Conservation (phyloP, 495 filamentous ascomycete species). For the Xylaria scruposa region DNA sequence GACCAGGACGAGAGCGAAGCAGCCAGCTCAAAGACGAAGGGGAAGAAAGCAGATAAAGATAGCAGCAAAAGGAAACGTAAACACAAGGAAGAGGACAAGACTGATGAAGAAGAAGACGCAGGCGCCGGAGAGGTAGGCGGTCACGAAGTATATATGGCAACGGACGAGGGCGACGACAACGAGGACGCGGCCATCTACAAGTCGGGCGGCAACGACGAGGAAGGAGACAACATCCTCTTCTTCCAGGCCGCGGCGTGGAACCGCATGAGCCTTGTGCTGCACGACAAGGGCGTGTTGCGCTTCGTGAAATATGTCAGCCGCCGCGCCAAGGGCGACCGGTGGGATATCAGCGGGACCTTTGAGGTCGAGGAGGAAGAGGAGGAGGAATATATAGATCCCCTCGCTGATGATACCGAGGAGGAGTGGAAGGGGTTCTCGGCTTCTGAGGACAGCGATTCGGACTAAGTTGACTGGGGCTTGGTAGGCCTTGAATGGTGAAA, state of each 20-base stretch:
- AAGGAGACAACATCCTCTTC: constrained; percentile 92
- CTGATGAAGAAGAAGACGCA: constrained; percentile 31
- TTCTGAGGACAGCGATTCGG: constrained; percentile 51
- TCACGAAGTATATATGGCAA: constrained; percentile 92
- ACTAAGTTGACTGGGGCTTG: constrained; percentile 24
- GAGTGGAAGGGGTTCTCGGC: constrained; percentile 57
- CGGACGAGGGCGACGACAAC: constrained; percentile 71
- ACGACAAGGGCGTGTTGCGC: constrained; percentile 83
- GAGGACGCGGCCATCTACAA: constrained; percentile 86
- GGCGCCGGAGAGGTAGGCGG: constrained; percentile 70
- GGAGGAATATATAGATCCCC: constrained; percentile 45
- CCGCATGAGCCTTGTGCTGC: constrained; percentile 82
- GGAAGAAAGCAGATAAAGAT: constrained; percentile 36
- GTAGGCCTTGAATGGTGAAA: neutral
- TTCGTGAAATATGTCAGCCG: constrained; percentile 96
- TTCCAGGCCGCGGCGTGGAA: constrained; percentile 90
- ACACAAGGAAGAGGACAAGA: constrained; percentile 34
- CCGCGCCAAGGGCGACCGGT: constrained; percentile 83
- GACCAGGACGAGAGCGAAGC: constrained; percentile 46
- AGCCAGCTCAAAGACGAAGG: constrained; percentile 42
- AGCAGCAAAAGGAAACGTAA: constrained; percentile 45
- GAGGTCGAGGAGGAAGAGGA: constrained; percentile 56
- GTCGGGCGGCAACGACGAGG: constrained; percentile 55
- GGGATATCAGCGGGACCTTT: constrained; percentile 82
- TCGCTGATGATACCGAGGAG: constrained; percentile 51